Evolutionary conservation across 768 basidiomycete genomes (phyloP), one percentile per base, ranked within the genome.

Genomic region (Tricholoma hemisulphureum): DNA sequence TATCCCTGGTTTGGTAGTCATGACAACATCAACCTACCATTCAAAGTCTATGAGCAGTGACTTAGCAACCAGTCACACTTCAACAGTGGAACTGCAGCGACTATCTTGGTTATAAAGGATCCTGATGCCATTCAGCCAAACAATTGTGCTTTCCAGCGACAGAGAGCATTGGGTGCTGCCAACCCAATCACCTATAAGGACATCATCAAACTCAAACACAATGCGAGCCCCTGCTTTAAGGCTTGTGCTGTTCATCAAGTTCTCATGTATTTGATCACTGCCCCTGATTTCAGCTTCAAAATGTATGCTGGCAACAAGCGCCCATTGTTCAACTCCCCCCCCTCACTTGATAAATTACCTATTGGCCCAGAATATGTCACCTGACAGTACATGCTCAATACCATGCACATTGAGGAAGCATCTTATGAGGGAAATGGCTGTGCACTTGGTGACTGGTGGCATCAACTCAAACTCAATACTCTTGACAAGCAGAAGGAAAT

Each of bases 1-100:
- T 67, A 57, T 57, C 69, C 72, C 1, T 77, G 69, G 67, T n/a
- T 68, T 10, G 55, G 71, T 6, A 67, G 72, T 0, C 67, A 77
- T 45, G 75, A 78, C 61, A 80, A 80, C 53, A 37, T 77, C 11
- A 70, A 74, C 18, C 56, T 77, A 4, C 63, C 71, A 0, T 74
- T 78, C 56, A 63, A 63, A 13, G 67, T 72, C 6, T 78, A 72
- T 57, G 70, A 75, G 0, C 78, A 79, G 46, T 60, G 70, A 0
- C 23, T 77, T 2, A 65, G 77, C 53, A 77, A 77, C 21, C 65
- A 73, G 46, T 58, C 58, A 4, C 61, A 73, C 14, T 74, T 78
- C 57, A 72, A 69, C 14, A 73, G 51, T 62, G 76, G 77, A 0
- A 74, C 69, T 0, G 73, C 72, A 0, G 74, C 67, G 0, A 75